Base-by-base conservation (phyloP, 164 flowering plant genomes). In the Dillenia suffruticosa region DNA sequence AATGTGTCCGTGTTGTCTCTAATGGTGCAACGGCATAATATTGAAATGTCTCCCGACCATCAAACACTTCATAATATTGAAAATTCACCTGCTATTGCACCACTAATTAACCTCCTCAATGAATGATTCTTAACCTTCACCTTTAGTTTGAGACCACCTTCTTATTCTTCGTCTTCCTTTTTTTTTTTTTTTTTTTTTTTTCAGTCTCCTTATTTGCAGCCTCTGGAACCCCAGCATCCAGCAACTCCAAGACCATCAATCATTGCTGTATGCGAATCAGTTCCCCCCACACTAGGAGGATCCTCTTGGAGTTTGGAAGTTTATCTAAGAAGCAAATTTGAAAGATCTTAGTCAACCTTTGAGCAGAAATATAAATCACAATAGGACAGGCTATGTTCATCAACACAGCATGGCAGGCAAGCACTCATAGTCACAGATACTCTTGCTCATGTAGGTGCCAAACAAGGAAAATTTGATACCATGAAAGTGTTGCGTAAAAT, bases 1-100 rank as follows among this genome's bases (percentile, higher is more conserved):
- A 69, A 83, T 85, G 96, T 0, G 96, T 90, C 79, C 92, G 76
- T 57, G 87, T 86, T 1, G 96, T 90, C 78, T 88, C 96, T 78
- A 90, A 70, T 8, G 96, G 96, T 1, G 97, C 90, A 15, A 88
- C 89, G 12, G 80, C 74, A 5, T n/a, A n/a, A n/a, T n/a, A n/a
- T n/a, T n/a, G n/a, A n/a, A n/a, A n/a, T n/a, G n/a, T n/a, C n/a
- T n/a, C n/a, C n/a, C n/a, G n/a, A n/a, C n/a, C n/a, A n/a, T n/a
- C n/a, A n/a, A n/a, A n/a, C n/a, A n/a, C n/a, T n/a, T n/a, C n/a
- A n/a, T n/a, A n/a, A n/a, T n/a, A n/a, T n/a, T n/a, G n/a, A n/a
- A 0, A 92, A 71, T 1, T 87, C 92, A 9, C 98, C 98, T 0
- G 98, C 98, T 16, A 89, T 64, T 5, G 82, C 98, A 15, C 98